phyloP scores from a whole-genome alignment of 2,329 filamentous ascomycete species.

The Pseudocercospora crystallina region DNA sequence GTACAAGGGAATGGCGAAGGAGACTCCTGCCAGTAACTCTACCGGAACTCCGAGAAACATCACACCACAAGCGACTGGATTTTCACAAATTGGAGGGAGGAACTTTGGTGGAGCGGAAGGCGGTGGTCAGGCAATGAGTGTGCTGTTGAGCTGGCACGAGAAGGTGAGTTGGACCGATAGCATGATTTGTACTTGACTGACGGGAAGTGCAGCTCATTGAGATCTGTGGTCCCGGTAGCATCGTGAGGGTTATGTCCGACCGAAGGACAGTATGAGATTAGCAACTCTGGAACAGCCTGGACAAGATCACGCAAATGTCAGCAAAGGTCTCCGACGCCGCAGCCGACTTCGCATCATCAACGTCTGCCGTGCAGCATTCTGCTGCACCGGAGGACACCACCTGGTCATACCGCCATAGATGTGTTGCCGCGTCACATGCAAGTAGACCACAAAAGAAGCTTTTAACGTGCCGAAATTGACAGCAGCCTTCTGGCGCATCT shows the following conservation, averaged over 20 bases:
- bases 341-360: too few species aligned
- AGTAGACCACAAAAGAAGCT: too few species aligned
- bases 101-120: conserved; percentile 58
- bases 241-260: conserved; percentile 94
- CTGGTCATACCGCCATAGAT: too few species aligned
- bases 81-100: conserved; percentile 68
- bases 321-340: too few species aligned
- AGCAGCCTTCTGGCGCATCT: too few species aligned
- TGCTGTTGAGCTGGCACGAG: conserved; percentile 96
- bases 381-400: too few species aligned
- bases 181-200: neutral
- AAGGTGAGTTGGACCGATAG: conserved; percentile 53
- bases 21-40: conserved; percentile 29
- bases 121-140: conserved; percentile 85
- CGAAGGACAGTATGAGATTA: conserved; percentile 75
- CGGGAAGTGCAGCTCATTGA: conserved; percentile 66
- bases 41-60: conserved; percentile 39
- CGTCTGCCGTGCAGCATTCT: too few species aligned
- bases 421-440: too few species aligned
- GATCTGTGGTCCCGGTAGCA: conserved; percentile 81
- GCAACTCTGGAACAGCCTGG: neutral
- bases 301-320: too few species aligned
- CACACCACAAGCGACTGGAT: conserved; percentile 79
- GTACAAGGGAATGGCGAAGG: conserved; percentile 80
- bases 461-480: too few species aligned